Evolutionary conservation across 192 early-diverging fungal genomes (phyloP), one percentile per base, ranked within the genome.

Genomic region (Entophlyctis luteolus): DNA sequence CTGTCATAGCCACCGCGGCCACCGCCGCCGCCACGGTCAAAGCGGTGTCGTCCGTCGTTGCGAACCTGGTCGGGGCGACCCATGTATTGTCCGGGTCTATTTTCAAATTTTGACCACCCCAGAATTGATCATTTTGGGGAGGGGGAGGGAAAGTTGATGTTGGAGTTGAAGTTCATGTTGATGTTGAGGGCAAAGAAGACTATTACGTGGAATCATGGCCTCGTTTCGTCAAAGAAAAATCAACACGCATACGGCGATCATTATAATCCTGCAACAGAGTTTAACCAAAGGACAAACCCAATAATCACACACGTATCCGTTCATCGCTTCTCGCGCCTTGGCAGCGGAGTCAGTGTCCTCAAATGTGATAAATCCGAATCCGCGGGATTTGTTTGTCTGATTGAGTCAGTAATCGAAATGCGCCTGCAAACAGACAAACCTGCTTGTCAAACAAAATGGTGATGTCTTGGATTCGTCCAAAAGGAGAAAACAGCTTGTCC

Each of bases 11-110:
- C 14, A 73, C 60, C 49, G 47, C 82, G 55, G 48, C 80, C 65
- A 35, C 47, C 33, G 33, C 56, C 42, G 55, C 72, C 74, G 68
- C 59, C 35, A 48, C 58, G 35, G n/a, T n/a, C n/a, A n/a, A n/a
- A n/a, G n/a, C n/a, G n/a, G n/a, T n/a, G n/a, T 33, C 72, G 53
- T 38, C 74, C 33, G 37, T 65, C 37, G 46, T 70, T 56, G 10
- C 55, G 33, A 54, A 65, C 68, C 76, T 74, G 36, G 62, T 70
- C 57, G 77, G 58, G 80, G 33, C 63, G 52, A 18, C 87, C 87
- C 87, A 89, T 86, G 62, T 89, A 89, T 69, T 82, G 78, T 54
- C 87, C 87, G 59, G 87, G 87, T n/a, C 87, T 88, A 46, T 60
- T 60, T 42, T 8, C n/a, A n/a, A n/a, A n/a, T n/a, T n/a, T n/a